phyloP scores from a whole-genome alignment of 352 stramenopile species.

The Pythium scleroteichum region DNA sequence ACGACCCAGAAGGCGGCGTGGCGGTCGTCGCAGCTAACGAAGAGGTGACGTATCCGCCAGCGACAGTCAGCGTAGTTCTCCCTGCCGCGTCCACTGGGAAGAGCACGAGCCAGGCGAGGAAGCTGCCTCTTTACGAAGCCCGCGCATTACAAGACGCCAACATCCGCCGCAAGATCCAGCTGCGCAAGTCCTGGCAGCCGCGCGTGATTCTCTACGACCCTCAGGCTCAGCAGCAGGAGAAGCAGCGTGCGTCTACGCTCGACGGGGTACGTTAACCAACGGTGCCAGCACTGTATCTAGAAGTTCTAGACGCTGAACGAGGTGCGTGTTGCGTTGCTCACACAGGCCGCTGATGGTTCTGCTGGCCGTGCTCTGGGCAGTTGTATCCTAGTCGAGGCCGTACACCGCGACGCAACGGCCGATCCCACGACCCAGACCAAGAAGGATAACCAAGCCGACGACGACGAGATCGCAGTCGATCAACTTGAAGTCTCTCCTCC shows the following conservation, averaged over 20 bases:
- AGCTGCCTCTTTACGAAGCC: conserved; percentile 32
- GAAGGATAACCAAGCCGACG: conserved; percentile 10
- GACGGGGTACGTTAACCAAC: conserved; percentile 5
- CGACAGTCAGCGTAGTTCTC: not conserved
- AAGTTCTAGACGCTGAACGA: not conserved
- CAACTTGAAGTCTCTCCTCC: not conserved
- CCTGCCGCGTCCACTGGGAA: not conserved
- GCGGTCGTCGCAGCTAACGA: not conserved
- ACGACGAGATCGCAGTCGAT: not conserved
- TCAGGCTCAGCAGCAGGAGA: conserved; percentile 2
- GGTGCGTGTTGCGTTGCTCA: not conserved
- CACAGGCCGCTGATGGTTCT: conserved; percentile 14
- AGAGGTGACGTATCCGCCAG: not conserved
- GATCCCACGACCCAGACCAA: not conserved
- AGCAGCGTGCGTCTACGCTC: not conserved
- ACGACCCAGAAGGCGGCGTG: not conserved
- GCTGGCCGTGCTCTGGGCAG: conserved; percentile 21
- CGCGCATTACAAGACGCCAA: conserved; percentile 41
- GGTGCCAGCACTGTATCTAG: not conserved
- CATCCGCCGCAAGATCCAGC: conserved; percentile 52
- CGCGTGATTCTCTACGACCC: conserved; percentile 10
- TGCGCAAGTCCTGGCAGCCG: conserved; percentile 63
- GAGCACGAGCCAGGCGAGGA: not conserved
- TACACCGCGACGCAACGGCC: not conserved
- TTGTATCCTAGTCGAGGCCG: conserved; percentile 24